Conservation (phyloP, 805 yeast species). For the Maudiozyma barnettii region DNA sequence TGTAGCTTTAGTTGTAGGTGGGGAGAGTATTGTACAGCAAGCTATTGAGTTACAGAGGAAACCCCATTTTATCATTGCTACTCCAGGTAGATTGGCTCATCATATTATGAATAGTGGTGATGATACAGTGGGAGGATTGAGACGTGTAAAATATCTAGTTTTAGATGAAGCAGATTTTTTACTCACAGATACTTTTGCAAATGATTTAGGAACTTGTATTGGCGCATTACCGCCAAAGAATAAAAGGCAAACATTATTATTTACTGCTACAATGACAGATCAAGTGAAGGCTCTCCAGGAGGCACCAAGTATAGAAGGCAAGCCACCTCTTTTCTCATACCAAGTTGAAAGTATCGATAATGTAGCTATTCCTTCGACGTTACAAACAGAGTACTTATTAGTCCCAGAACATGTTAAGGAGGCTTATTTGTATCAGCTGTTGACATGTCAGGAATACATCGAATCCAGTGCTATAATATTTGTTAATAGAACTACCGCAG, state of each 20-base stretch:
- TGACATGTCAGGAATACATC: conserved; percentile 52
- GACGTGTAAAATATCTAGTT: conserved; percentile 71
- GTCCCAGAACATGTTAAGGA: conserved; percentile 86
- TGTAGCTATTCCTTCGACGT: conserved; percentile 70
- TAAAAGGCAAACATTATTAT: conserved; percentile 76
- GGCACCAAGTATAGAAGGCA: conserved; percentile 36
- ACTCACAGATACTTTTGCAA: conserved; percentile 72
- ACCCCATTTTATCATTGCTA: conserved; percentile 93
- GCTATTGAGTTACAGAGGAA: conserved; percentile 67
- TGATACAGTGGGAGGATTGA: conserved; percentile 44
- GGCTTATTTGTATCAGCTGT: conserved; percentile 65
- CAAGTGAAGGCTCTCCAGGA: conserved; percentile 71
- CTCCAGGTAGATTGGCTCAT: conserved; percentile 94
- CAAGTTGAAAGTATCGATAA: conserved; percentile 39
- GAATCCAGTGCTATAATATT: conserved; percentile 74
- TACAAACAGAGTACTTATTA: conserved; percentile 56
- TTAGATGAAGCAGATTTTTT: conserved; percentile 94
- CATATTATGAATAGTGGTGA: conserved; percentile 83
- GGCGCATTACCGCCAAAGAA: conserved; percentile 59
- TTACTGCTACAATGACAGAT: conserved; percentile 94
- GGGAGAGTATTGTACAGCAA: conserved; percentile 87
- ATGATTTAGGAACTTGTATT: conserved; percentile 67
- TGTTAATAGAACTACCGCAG: conserved; percentile 84
- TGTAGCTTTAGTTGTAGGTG: conserved; percentile 84
- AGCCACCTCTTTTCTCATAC: conserved; percentile 39